Evolutionary conservation across 2,329 filamentous ascomycete genomes (phyloP).

Genomic region (Aspergillus ibericus): DNA sequence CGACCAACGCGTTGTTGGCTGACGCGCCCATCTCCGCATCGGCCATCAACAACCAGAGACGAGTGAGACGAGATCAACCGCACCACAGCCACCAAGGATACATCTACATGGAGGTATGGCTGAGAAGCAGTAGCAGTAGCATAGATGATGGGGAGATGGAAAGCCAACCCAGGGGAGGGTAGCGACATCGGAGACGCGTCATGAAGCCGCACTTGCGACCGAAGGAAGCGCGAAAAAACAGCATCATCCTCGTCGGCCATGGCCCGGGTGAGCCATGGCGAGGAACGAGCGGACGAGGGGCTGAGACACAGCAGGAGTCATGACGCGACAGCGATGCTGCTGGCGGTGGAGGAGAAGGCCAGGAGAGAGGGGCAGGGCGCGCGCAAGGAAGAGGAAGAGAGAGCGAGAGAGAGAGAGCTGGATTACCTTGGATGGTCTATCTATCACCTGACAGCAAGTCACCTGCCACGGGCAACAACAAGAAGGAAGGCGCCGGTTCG

Average conservation of each 20-base stretch:
- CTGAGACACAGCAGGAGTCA: not conserved
- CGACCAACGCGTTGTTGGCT: conserved; percentile 30
- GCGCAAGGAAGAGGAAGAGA: conserved; percentile 13
- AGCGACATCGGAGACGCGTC: conserved; percentile 28
- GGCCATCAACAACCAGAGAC: conserved; percentile 10
- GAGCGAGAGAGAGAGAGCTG: conserved; percentile 21
- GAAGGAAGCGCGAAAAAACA: conserved; percentile 24
- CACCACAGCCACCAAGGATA: not conserved
- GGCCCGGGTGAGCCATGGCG: conserved; percentile 13
- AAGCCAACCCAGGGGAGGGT: not conserved
- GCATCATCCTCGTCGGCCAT: conserved; percentile 16
- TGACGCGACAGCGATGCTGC: not conserved
- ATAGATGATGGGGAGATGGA: not conserved
- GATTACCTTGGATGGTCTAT: conserved; percentile 40
- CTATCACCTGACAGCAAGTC: conserved; percentile 49
- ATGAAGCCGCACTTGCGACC: conserved; percentile 27
- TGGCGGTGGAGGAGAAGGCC: conserved; percentile 12
- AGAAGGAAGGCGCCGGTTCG: conserved; percentile 29
- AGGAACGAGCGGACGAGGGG: not conserved
- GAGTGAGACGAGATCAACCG: not conserved
- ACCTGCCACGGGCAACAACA: conserved; percentile 45
- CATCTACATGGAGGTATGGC: conserved; percentile 3
- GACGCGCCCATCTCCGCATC: conserved; percentile 30
- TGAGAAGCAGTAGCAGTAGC: not conserved
- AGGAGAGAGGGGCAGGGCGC: conserved; percentile 15